These are phyloP conservation scores for Plectosphaerella cucumerina DNA, from an alignment of 2,329 filamentous ascomycete genomes.

Conservation along the genomic window DNA sequence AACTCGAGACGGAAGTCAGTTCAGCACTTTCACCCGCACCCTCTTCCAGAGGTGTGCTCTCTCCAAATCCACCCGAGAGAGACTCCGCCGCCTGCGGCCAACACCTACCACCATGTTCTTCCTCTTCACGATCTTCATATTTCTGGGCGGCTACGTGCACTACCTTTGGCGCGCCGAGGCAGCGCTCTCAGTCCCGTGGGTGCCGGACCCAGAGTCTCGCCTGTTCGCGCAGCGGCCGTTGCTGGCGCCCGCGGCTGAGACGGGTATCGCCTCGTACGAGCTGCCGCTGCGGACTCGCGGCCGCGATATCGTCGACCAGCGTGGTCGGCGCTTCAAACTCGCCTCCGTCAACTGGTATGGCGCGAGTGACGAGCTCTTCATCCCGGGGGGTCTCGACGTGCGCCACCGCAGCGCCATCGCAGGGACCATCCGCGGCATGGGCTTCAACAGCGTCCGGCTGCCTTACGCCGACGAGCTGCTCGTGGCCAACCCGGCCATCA, in stretches of 20 bases:
- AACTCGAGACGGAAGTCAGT: background rate
- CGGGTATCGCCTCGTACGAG: constrained; percentile 41
- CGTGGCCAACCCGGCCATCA: constrained; percentile 51
- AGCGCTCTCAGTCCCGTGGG: constrained; percentile 40
- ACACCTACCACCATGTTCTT: constrained; percentile 28
- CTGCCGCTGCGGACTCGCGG: constrained; percentile 58
- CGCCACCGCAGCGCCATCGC: constrained; percentile 59
- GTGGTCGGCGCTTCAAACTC: constrained; percentile 56
- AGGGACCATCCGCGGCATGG: constrained; percentile 52
- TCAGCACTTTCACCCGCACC: no score
- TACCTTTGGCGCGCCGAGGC: constrained; percentile 42
- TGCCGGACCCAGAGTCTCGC: constrained; percentile 40
- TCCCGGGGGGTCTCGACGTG: constrained; percentile 60
- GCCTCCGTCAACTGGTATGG: constrained; percentile 69
- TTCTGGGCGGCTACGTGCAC: constrained; percentile 28
- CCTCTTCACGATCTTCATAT: constrained; percentile 27
- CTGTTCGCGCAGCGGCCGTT: constrained; percentile 46
- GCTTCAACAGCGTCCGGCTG: constrained; percentile 67
- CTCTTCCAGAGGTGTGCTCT: background rate
- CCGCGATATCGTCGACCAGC: constrained; percentile 55
- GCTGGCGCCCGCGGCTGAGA: constrained; percentile 34
- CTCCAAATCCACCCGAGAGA: background rate
- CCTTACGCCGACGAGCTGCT: constrained; percentile 69
- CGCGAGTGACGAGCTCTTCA: constrained; percentile 61
- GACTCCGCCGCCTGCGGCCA: background rate